Evolutionary conservation across 2,329 filamentous ascomycete species (phyloP), one percentile per base, ranked within the genome.

Genomic region (Chaetomium sp.): DNA sequence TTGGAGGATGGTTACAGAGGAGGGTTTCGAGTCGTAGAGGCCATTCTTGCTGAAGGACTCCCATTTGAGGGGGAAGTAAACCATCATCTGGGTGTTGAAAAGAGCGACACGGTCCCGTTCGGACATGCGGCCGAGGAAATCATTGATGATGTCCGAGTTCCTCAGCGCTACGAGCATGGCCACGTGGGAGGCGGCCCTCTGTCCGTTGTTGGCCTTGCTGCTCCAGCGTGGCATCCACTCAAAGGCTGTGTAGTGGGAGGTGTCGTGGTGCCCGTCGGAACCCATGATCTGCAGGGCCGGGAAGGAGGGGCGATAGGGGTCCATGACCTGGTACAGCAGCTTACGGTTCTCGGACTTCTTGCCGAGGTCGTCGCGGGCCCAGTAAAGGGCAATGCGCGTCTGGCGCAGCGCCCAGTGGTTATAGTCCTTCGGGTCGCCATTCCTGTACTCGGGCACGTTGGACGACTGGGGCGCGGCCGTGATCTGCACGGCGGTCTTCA

Each of bases 221-320:
- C 46, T 48, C 46, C 46, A 58, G 40, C 50, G 38, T 45, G 47
- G 14, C 10, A 55, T 27, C 48, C 52, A 58, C 40, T 49, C 38
- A 35, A 55, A 52, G 40, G 42, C 19, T 9, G 35, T n/a, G 33
- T 37, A 12, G 43, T 52, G 33, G 5, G 42, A 36, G 5, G 38
- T 34, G 32, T 49, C 38, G 8, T 1, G 12, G 11, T 42, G 37
- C 4, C 46, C 46, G 35, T 49, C 56, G n/a, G 32, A 34, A 8
- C 49, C 51, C 5, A 46, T 10, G 5, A 43, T 5, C 6, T 43
- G 46, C 8, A 58, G 33, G 32, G 49, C 56, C n/a, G 33, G n/a
- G 34, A 47, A 58, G 40, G 14, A 43, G 2, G 35, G 7, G 1
- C 11, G 33, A 37, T 52, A 53, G 1, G 53, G 56, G 34, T 58